Conservation (phyloP, 805 yeast genomes). For the Groenewaldozyma salmanticensis region DNA sequence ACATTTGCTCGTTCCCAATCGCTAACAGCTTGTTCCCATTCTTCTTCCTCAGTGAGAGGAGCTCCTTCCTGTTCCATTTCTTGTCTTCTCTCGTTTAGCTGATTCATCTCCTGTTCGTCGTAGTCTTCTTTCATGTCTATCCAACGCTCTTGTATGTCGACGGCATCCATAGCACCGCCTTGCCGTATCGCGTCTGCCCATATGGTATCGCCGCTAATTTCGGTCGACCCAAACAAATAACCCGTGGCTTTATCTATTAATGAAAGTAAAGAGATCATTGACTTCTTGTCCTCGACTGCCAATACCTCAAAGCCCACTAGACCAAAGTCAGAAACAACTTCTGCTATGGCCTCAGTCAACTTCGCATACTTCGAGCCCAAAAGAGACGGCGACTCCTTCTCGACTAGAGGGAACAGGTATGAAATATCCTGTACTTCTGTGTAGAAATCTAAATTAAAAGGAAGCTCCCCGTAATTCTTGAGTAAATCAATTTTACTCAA, state of each 20-base stretch:
- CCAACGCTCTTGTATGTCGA: constrained; percentile 93
- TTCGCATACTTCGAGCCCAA: constrained; percentile 52
- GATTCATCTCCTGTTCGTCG: constrained; percentile 52
- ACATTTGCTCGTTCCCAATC: constrained; percentile 44
- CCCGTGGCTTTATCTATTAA: constrained; percentile 88
- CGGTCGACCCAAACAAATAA: constrained; percentile 84
- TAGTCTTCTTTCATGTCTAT: constrained; percentile 70
- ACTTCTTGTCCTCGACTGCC: constrained; percentile 81
- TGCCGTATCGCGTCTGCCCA: constrained; percentile 94
- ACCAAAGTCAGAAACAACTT: constrained; percentile 77
- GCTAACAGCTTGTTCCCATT: constrained; percentile 56
- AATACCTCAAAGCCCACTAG: constrained; percentile 82
- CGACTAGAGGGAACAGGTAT: constrained; percentile 56
- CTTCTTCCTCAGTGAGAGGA: constrained; percentile 39
- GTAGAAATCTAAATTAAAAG: constrained; percentile 75
- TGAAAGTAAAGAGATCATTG: constrained; percentile 76
- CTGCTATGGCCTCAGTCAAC: constrained; percentile 69
- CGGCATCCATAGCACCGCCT: constrained; percentile 42
- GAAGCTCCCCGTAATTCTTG: constrained; percentile 61
- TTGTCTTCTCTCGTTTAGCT: constrained; percentile 18
- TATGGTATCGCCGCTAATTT: constrained; percentile 91
- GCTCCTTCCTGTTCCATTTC: constrained; percentile 23
- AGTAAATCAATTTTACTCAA: constrained; percentile 83
- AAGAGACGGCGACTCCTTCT: constrained; percentile 60
- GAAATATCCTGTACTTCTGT: constrained; percentile 84